Base-by-base conservation (phyloP, 108 stramenopile species). In the Nannochloropsis salina region DNA sequence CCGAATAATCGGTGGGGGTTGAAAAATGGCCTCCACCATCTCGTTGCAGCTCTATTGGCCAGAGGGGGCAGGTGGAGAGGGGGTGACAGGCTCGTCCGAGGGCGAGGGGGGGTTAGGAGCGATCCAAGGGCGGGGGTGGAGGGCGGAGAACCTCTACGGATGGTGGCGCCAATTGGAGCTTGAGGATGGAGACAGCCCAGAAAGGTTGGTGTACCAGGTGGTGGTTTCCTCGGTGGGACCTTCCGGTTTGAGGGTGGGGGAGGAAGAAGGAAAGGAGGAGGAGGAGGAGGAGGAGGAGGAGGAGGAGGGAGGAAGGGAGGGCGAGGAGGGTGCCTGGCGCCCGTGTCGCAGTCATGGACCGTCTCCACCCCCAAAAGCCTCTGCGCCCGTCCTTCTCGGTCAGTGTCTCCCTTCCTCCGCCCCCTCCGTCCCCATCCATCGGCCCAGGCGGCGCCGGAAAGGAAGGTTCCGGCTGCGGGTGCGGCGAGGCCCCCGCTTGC, bases 201-300 rank as follows among this genome's bases (percentile, higher is more conserved):
- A 74, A 74, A n/a, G 61, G n/a, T 15, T n/a, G n/a, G 61, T n/a
- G 61, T 74, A 74, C 61, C 61, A 74, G n/a, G 61, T 74, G n/a
- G 61, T 74, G 4, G n/a, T 74, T n/a, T 15, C 2, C 20, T 15
- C 20, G 61, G 8, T 8, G 61, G 61, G 3, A n/a, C 61, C 61
- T 74, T 31, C 31, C 31, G 31, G 31, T 31, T 74, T 74, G 61
- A 15, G 20, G 61, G 8, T n/a, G 6, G 61, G 20, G n/a, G 61
- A 15, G 5, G n/a, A 15, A 74, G n/a, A 1, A 6, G 61, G n/a
- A 74, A n/a, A 74, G 61, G 61, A 8, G 61, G 6, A 8, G 8
- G 61, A 6, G 61, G 61, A 4, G 61, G n/a, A 2, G 61, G 61
- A 74, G 61, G 61, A n/a, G n/a, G 61, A n/a, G 61, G 61, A 74